Evolutionary conservation across 164 flowering plant genomes (phyloP).

Genomic region (Piper betle): DNA sequence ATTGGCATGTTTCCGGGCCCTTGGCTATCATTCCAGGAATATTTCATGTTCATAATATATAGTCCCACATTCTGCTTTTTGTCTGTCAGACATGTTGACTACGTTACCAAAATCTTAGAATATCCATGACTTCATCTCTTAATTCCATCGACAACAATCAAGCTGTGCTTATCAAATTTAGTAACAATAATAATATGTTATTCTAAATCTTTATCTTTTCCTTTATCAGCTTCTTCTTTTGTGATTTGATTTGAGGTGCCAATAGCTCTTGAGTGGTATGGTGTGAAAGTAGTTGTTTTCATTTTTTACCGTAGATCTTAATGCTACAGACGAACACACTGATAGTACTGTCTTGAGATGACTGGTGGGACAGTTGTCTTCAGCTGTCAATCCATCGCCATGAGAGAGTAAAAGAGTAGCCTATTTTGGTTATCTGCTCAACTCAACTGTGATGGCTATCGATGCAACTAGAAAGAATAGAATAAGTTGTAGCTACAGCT

Average conservation of each 20-base stretch:
- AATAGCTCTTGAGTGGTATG: not conserved
- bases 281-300: not conserved
- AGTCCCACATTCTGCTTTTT: slow-evolving; percentile 44
- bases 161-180: not conserved
- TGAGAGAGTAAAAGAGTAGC: slow-evolving; percentile 22
- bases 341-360: slow-evolving; percentile 42
- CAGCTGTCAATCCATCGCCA: slow-evolving; percentile 26
- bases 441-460: slow-evolving; percentile 11
- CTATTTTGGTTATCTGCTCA: slow-evolving; percentile 11
- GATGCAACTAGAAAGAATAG: slow-evolving; percentile 3
- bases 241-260: slow-evolving; percentile 2
- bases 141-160: not conserved
- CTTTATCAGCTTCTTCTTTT: not conserved
- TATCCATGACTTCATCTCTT: slow-evolving; percentile 5
- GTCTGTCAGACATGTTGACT: slow-evolving; percentile 57
- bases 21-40: slow-evolving; percentile 40
- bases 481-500: not conserved
- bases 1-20: slow-evolving; percentile 18
- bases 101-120: slow-evolving; percentile 7
- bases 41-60: slow-evolving; percentile 12
- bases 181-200: not conserved
- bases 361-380: slow-evolving; percentile 46
- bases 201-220: not conserved
- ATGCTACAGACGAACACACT: slow-evolving; percentile 20
- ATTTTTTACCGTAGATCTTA: slow-evolving; percentile 22